phyloP scores from a whole-genome alignment of 1,284 basidiomycete species.

The Cutaneotrichosporon cavernicola region DNA sequence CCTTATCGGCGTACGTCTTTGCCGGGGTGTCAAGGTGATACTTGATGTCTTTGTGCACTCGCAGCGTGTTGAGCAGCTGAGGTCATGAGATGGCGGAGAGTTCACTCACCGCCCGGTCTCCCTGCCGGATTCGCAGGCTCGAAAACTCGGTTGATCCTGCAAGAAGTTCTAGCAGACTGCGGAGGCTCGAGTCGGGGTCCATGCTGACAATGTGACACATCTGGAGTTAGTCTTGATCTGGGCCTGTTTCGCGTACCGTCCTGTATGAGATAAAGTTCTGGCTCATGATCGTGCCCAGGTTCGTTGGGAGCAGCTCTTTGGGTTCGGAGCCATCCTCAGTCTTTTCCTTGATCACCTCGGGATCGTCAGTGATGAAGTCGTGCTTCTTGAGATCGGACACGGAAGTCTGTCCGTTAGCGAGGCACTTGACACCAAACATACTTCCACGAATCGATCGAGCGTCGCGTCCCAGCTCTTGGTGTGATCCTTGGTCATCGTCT shows the following conservation, averaged over 20 bases:
- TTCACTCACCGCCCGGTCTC: slow-evolving; percentile 38
- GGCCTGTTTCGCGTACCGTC: slow-evolving; percentile 15
- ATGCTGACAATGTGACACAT: slow-evolving; percentile 36
- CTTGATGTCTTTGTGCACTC: slow-evolving; percentile 34
- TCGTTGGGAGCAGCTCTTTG: slow-evolving; percentile 10
- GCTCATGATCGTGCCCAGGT: slow-evolving; percentile 44
- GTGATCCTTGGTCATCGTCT: slow-evolving; percentile 44
- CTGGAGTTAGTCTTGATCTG: slow-evolving; percentile 1
- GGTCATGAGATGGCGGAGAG: slow-evolving; percentile 8
- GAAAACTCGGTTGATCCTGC: slow-evolving; percentile 36
- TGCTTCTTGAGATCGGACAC: slow-evolving; percentile 62
- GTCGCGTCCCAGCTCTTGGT: slow-evolving; percentile 58
- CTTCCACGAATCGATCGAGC: slow-evolving; percentile 68
- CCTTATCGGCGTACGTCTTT: slow-evolving; percentile 47
- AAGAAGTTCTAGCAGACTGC: slow-evolving; percentile 34
- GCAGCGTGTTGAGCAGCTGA: slow-evolving; percentile 40
- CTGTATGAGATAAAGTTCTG: slow-evolving; percentile 18
- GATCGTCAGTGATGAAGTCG: slow-evolving; percentile 57
- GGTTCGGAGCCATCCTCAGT: slow-evolving; percentile 39
- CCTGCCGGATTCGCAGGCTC: slow-evolving; percentile 44
- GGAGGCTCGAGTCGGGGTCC: slow-evolving; percentile 23
- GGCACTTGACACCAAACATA: slow-evolving; percentile 16
- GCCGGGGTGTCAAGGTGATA: slow-evolving; percentile 33
- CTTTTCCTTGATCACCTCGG: slow-evolving; percentile 27
- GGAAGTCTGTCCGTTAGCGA: slow-evolving; percentile 55